These are phyloP conservation scores for Melaleuca alternifolia DNA, from an alignment of 345 rosid genomes.

Conservation along the genomic window DNA sequence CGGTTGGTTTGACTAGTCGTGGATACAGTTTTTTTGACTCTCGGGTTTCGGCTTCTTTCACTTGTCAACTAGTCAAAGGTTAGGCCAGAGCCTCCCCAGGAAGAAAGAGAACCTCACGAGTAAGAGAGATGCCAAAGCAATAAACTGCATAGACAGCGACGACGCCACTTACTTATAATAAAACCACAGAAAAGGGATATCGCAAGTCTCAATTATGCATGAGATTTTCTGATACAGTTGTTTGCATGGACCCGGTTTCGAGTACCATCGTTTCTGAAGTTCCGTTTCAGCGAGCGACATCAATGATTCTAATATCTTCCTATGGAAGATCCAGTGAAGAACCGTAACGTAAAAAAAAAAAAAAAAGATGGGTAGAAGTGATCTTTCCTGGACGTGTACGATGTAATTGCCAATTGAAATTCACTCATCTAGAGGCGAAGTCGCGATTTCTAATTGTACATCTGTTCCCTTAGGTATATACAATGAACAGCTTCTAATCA, in stretches of 20 bases:
- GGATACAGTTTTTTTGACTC: neutral
- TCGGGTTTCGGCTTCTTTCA: neutral
- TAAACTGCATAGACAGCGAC: neutral
- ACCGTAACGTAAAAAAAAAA: neutral
- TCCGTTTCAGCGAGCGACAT: neutral
- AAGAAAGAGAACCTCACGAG: neutral
- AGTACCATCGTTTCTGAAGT: neutral
- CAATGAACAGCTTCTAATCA: neutral
- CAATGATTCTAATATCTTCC: neutral
- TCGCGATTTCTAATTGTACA: neutral
- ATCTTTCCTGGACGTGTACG: neutral
- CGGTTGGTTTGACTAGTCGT: neutral
- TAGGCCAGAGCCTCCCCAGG: neutral
- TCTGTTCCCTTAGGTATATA: neutral
- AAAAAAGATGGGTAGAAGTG: neutral
- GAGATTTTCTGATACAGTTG: neutral
- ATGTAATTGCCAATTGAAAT: neutral
- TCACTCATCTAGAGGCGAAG: neutral
- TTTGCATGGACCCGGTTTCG: neutral
- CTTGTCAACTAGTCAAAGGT: neutral
- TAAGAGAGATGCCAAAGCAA: neutral
- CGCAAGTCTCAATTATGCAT: neutral
- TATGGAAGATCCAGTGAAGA: neutral
- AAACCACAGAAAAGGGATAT: neutral
- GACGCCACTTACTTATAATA: neutral